These are phyloP conservation scores for Aquanectria penicillioides DNA, from an alignment of 2,329 filamentous ascomycete species.

Conservation along the genomic window DNA sequence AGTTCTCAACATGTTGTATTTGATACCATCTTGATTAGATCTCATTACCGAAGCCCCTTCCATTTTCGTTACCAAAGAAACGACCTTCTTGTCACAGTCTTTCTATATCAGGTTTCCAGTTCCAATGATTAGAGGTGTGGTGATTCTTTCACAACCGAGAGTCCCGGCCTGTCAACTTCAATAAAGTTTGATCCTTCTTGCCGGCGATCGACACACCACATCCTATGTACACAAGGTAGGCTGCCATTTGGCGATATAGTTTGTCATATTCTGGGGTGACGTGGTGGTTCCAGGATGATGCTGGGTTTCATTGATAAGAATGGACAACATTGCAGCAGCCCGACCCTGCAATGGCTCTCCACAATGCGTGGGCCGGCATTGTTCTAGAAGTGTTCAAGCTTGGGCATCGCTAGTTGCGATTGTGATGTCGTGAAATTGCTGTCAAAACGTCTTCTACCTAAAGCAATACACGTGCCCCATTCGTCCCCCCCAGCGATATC, in stretches of 20 bases:
- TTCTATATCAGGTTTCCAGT: too few species aligned
- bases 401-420: not conserved
- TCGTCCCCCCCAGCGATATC: not conserved
- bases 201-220: conserved; percentile 15
- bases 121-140: not conserved
- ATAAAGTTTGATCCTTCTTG: conserved; percentile 7
- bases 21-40: not conserved
- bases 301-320: conserved; percentile 1
- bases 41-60: not conserved
- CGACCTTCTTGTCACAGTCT: too few species aligned
- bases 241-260: not conserved
- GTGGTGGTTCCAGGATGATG: conserved; percentile 8
- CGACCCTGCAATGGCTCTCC: conserved; percentile 2
- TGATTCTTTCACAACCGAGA: not conserved
- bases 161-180: not conserved
- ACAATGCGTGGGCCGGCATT: conserved; percentile 3
- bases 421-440: too few species aligned
- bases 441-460: too few species aligned
- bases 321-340: not conserved
- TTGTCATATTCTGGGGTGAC: conserved; percentile 9
- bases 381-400: not conserved
- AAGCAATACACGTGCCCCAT: too few species aligned
- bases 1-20: too few species aligned
- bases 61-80: too few species aligned
- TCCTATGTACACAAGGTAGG: not conserved